Base-by-base conservation (phyloP, 257 asterid species). In the Scutellaria galericulata region DNA sequence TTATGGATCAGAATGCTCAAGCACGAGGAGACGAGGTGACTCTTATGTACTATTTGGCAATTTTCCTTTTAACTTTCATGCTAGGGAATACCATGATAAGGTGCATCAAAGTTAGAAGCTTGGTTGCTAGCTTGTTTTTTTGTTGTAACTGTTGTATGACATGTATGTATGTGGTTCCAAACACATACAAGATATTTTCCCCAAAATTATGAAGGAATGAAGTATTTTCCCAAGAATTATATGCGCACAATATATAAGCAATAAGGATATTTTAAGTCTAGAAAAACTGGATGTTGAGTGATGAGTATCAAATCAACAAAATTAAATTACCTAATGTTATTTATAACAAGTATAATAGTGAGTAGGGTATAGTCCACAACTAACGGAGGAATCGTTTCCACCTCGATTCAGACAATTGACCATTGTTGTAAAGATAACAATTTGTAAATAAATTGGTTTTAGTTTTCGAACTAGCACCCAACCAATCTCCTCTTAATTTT, bases 21-120 rank as follows among this genome's bases (percentile, higher is more conserved):
- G 91, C 93, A 45, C 87, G 97, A 75, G 99, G 81, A 72, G 99
- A 95, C 8, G 99, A 95, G 99, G 99, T 95, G 85, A 83, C 79
- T 80, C 59, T 74, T 66, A 35, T 80, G 50, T 47, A 18, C 68
- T 5, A 46, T 66, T 3, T 68, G 57, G 37, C 47, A 67, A 20
- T 63, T 71, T 52, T 56, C 14, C 48, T 14, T 18, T 51, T 27
- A 14, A 56, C 55, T 58, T 50, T 9, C 40, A 53, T 63, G 71
- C 59, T 68, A 27, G 11, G 57, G 44, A 31, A 71, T 68, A 40
- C 27, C 40, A 5, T 40, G 73, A 55, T 76, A 39, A 54, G 51
- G 37, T 68, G 70, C 53, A 58, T 42, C 53, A 31, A 57, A 69
- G 73, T 56, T 60, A 15, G 72, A 12, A 9, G 27, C 37, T 14